These are phyloP conservation scores for Fraxinus cuspidata DNA, from an alignment of 257 asterid genomes.

Conservation along the genomic window DNA sequence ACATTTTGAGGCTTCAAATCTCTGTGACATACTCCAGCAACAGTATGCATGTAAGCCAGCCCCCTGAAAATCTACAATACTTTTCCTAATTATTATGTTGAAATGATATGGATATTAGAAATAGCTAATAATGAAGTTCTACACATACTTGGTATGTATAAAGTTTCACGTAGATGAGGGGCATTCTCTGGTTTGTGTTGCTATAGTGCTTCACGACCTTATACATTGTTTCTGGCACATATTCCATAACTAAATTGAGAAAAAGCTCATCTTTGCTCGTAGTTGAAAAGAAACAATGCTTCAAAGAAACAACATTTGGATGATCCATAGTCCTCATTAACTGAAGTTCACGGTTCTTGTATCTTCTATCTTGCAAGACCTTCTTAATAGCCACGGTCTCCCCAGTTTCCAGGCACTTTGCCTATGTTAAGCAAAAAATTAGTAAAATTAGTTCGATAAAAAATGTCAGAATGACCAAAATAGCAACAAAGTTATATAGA, in stretches of 20 bases:
- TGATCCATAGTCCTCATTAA: conserved; percentile 95
- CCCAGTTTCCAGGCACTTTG: conserved; percentile 94
- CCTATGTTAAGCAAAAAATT: conserved; percentile 45
- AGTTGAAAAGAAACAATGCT: conserved; percentile 90
- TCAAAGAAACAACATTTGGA: conserved; percentile 84
- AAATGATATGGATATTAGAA: conserved; percentile 9
- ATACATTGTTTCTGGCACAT: conserved; percentile 83
- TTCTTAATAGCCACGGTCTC: conserved; percentile 95
- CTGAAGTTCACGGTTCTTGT: conserved; percentile 93
- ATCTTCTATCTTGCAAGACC: conserved; percentile 92
- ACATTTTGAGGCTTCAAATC: conserved; percentile 97
- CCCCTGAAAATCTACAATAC: conserved; percentile 82
- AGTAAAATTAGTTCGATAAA: conserved; percentile 11
- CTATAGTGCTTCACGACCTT: conserved; percentile 75
- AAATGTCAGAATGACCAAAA: conserved; percentile 23
- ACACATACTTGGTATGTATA: conserved; percentile 80
- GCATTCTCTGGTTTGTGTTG: conserved; percentile 80
- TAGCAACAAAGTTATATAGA: not conserved
- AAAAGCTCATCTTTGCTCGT: conserved; percentile 82
- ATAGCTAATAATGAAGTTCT: conserved; percentile 15
- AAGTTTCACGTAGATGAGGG: conserved; percentile 88
- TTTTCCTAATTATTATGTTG: conserved; percentile 15
- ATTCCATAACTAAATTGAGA: conserved; percentile 95
- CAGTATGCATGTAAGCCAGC: conserved; percentile 93
- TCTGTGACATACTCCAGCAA: conserved; percentile 90